These are phyloP conservation scores for Suillus ampliporus DNA, from an alignment of 768 basidiomycete species.

Conservation along the genomic window DNA sequence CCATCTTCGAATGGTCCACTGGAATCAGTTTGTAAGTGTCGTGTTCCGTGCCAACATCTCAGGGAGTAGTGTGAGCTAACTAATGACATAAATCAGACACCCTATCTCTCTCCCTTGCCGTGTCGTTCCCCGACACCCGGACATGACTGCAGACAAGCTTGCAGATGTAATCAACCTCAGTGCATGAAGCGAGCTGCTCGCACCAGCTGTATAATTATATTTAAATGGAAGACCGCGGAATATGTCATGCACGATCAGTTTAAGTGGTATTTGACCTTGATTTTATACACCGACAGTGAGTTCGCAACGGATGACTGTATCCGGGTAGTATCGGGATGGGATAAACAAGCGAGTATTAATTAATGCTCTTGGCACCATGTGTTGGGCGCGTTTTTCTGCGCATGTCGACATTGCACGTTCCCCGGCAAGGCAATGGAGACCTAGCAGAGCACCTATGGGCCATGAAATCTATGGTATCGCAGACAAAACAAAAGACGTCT, in stretches of 20 bases:
- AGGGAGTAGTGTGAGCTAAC: slow-evolving; percentile 12
- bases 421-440: too few species aligned
- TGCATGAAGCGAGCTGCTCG: slow-evolving; percentile 15
- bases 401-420: not conserved
- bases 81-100: slow-evolving; percentile 23
- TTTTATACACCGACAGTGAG: not conserved
- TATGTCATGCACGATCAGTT: not conserved
- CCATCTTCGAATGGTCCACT: slow-evolving; percentile 32
- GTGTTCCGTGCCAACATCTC: not conserved
- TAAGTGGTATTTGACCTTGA: not conserved
- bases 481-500: too few species aligned
- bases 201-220: not conserved
- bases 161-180: slow-evolving; percentile 17
- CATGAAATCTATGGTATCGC: too few species aligned
- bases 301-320: not conserved
- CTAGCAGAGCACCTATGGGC: too few species aligned
- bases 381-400: not conserved
- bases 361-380: not conserved
- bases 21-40: slow-evolving; percentile 35
- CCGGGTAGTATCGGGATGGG: not conserved
- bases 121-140: slow-evolving; percentile 27
- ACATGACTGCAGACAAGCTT: slow-evolving; percentile 22
- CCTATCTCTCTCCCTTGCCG: slow-evolving; percentile 36
- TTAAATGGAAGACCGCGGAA: not conserved
- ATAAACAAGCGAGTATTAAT: not conserved